A percentile compares a stretch with the other conserved stretches of the same genome.
These are phyloP conservation scores for Wickerhamiella azymoides DNA, from an alignment of 805 yeast species.

Conservation along the genomic window DNA sequence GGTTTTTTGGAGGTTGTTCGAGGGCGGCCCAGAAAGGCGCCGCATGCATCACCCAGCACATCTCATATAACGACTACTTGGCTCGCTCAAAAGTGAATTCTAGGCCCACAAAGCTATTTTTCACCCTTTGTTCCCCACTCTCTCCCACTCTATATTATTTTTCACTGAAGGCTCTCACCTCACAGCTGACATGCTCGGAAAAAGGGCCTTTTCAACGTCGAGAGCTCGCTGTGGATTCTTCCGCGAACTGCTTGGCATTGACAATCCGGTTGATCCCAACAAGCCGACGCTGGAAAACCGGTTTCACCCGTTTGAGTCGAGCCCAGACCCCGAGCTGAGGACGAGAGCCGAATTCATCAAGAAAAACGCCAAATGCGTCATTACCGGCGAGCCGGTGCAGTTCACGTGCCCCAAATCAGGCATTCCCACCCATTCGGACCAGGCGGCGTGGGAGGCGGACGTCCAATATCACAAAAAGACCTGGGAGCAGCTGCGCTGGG, in stretches of 20 bases:
- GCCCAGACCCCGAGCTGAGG: constrained; percentile 77
- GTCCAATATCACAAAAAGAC: constrained; percentile 44
- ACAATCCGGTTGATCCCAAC: constrained; percentile 12
- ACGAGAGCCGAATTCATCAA: constrained; percentile 84
- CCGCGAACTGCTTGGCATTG: constrained; percentile 19
- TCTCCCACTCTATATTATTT: too few species aligned
- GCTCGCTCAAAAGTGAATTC: too few species aligned
- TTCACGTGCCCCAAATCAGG: constrained; percentile 90
- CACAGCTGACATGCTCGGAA: constrained; percentile 1
- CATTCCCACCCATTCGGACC: constrained; percentile 87
- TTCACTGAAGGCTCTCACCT: too few species aligned
- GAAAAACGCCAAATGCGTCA: constrained; percentile 81
- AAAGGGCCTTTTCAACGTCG: constrained; percentile 4
- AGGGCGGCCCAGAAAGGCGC: too few species aligned
- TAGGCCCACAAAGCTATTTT: too few species aligned
- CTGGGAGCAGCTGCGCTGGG: constrained; percentile 68
- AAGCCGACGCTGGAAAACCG: constrained; percentile 55
- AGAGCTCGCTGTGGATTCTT: constrained; percentile 13
- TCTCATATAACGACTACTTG: too few species aligned
- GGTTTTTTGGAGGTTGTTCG: too few species aligned
- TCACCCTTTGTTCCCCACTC: too few species aligned
- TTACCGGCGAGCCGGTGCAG: constrained; percentile 63
- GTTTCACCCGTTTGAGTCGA: constrained; percentile 81
- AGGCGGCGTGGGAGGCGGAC: constrained; percentile 81
- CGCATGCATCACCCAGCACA: too few species aligned